A percentile compares a stretch with the other conserved stretches of the same genome.
phyloP scores from a whole-genome alignment of 2,329 filamentous ascomycete genomes.

The Fusarium heterosporum region DNA sequence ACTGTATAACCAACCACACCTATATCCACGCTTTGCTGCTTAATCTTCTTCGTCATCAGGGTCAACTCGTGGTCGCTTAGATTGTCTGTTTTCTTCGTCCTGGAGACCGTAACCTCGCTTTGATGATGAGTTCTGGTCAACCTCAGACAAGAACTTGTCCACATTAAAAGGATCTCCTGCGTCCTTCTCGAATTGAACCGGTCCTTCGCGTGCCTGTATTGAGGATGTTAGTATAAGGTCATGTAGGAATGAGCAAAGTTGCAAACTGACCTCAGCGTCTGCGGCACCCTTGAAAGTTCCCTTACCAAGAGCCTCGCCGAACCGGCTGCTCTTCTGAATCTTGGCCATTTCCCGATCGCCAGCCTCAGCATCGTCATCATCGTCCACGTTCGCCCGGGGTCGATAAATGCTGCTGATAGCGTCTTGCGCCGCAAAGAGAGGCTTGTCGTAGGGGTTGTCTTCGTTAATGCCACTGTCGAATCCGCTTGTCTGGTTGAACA shows the following conservation, averaged over 20 bases:
- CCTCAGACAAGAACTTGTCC: constrained; percentile 91
- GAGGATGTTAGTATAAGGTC: constrained; percentile 48
- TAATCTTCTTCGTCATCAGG: constrained; percentile 61
- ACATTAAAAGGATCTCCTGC: constrained; percentile 89
- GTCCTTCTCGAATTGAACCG: constrained; percentile 97
- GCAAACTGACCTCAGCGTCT: constrained; percentile 76
- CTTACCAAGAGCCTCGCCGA: constrained; percentile 85
- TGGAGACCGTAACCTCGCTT: constrained; percentile 84
- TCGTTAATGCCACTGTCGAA: constrained; percentile 96
- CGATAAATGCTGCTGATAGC: constrained; percentile 95
- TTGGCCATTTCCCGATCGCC: constrained; percentile 87
- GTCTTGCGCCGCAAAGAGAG: constrained; percentile 94
- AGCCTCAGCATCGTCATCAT: constrained; percentile 81
- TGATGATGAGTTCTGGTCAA: constrained; percentile 68
- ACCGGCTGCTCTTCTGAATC: constrained; percentile 86
- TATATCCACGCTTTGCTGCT: constrained; percentile 17
- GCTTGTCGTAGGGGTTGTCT: constrained; percentile 97
- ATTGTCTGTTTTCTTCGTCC: constrained; percentile 68
- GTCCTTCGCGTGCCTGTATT: constrained; percentile 79
- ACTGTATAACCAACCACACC: constrained; percentile 36
- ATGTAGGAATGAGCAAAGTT: not conserved
- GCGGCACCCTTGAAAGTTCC: constrained; percentile 91
- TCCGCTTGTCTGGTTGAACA: constrained; percentile 94
- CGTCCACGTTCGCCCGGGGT: constrained; percentile 78
- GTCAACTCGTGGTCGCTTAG: constrained; percentile 83